These are phyloP conservation scores for Yarrowia bubula DNA, from an alignment of 805 yeast genomes.

Conservation along the genomic window DNA sequence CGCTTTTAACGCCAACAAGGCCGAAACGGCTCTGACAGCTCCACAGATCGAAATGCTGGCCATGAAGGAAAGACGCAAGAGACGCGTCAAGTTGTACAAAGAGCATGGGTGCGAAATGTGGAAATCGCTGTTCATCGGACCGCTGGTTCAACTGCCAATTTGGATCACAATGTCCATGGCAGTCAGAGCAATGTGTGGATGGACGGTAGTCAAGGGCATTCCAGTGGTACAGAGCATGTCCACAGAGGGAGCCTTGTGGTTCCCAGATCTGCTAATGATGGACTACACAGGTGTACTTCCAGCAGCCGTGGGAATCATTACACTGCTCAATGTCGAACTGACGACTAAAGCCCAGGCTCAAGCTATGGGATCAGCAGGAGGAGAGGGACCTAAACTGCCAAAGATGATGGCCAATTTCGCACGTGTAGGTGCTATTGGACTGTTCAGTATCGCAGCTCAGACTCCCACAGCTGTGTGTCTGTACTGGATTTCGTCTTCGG, in stretches of 20 bases:
- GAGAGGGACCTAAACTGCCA: constrained; percentile 37
- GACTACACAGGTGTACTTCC: constrained; percentile 70
- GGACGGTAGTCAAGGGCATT: constrained; percentile 37
- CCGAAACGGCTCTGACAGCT: constrained; percentile 50
- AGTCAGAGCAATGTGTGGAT: constrained; percentile 71
- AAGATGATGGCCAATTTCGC: constrained; percentile 59
- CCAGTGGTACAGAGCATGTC: constrained; percentile 39
- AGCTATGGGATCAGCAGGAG: constrained; percentile 36
- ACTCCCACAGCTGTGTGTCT: constrained; percentile 79
- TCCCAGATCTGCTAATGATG: constrained; percentile 54
- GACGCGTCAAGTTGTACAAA: constrained; percentile 70
- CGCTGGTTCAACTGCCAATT: constrained; percentile 79
- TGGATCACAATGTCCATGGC: constrained; percentile 80
- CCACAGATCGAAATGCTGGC: constrained; percentile 76
- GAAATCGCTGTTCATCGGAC: constrained; percentile 68
- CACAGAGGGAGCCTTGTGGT: constrained; percentile 61
- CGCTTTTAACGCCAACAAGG: constrained; percentile 41
- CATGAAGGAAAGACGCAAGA: constrained; percentile 70
- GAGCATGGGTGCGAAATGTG: constrained; percentile 69
- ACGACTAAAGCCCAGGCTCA: constrained; percentile 50
- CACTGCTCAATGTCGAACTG: constrained; percentile 81
- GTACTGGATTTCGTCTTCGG: constrained; percentile 90
- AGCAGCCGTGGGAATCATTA: constrained; percentile 61
- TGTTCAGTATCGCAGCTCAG: constrained; percentile 81
- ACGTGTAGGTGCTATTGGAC: constrained; percentile 69